Base-by-base conservation (phyloP, 2,329 filamentous ascomycete genomes). In the Beauveria medogensis region DNA sequence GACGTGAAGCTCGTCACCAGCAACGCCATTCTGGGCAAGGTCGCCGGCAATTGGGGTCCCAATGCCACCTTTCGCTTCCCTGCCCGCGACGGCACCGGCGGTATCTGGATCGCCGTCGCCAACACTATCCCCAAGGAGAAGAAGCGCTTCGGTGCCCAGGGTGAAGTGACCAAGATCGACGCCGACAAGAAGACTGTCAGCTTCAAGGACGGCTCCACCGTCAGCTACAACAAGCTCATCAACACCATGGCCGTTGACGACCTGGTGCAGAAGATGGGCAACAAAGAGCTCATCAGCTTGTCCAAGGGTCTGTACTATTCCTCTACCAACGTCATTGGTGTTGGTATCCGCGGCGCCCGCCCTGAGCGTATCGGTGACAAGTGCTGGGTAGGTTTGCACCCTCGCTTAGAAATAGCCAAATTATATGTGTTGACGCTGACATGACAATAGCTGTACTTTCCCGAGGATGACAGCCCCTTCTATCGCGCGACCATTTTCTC, bases 401-500 rank as follows among this genome's bases (percentile, higher is more conserved):
- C 34, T 37, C 12, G 2, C 20, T 22, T 47, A 46, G 46, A 47
- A 16, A 12, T 3, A 16, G 61, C 56, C 26, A 16, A 7, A 18
- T 41, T 1, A 20, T 37, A 40, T 3, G 37, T 60, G 59, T 69
- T 73, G 68, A 74, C 55, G 4, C 69, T 73, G 68, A 74, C 58
- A 3, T 9, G 14, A 18, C 0, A 16, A 2, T 30, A 88, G 87
- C 82, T 99, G 67, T 99, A 99, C 85, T 99, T 97, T 86, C 94
- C 94, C 65, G 94, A 99, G 77, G 89, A 96, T 76, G 89, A 99
- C 84, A 97, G 92, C 82, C 92, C 92, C 74, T 99, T 99, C 84
- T 99, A 99, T 84, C 91, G 94, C 69, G 94, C 94, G 72, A 99
- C 94, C 72, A 97, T 99, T 80, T 99, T 99, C 86, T 97, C 93